Evolutionary conservation across 768 basidiomycete genomes (phyloP).

Genomic region (Mycena rosella): DNA sequence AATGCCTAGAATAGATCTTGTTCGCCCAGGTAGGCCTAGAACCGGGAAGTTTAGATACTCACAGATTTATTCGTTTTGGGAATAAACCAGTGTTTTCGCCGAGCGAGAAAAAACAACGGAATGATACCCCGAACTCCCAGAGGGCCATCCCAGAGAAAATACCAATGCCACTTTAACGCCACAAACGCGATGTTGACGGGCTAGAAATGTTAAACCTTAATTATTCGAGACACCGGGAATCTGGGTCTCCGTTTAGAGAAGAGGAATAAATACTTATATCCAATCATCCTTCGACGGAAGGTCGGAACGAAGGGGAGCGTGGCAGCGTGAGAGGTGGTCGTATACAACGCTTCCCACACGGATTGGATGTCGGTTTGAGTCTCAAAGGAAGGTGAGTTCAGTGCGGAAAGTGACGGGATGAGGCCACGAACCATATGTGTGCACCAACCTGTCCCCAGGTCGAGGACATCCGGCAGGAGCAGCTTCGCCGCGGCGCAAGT

Average conservation of each 20-base stretch:
- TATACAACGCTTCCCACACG: background rate
- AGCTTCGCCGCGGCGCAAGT: background rate
- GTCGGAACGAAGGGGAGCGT: background rate
- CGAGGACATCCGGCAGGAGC: background rate
- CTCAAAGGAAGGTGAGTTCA: too few relatives aligned
- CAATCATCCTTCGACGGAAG: background rate
- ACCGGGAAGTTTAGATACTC: too few relatives aligned
- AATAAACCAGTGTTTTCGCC: too few relatives aligned
- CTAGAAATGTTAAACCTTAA: too few relatives aligned
- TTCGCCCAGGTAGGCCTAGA: too few relatives aligned
- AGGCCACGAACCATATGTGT: too few relatives aligned
- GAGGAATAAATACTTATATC: background rate
- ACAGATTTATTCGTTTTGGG: too few relatives aligned
- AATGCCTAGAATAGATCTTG: background rate
- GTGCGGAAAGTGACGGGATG: too few relatives aligned
- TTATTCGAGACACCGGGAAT: background rate
- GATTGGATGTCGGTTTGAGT: background rate
- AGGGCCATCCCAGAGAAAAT: background rate
- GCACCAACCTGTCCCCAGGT: too few relatives aligned
- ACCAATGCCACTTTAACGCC: background rate
- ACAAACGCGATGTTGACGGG: background rate
- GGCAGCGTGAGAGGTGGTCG: background rate
- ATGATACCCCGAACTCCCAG: background rate
- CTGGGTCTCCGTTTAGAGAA: too few relatives aligned
- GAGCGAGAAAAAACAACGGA: too few relatives aligned